Conservation (phyloP, 2,329 filamentous ascomycete genomes). For the Claviceps humidiphila region DNA sequence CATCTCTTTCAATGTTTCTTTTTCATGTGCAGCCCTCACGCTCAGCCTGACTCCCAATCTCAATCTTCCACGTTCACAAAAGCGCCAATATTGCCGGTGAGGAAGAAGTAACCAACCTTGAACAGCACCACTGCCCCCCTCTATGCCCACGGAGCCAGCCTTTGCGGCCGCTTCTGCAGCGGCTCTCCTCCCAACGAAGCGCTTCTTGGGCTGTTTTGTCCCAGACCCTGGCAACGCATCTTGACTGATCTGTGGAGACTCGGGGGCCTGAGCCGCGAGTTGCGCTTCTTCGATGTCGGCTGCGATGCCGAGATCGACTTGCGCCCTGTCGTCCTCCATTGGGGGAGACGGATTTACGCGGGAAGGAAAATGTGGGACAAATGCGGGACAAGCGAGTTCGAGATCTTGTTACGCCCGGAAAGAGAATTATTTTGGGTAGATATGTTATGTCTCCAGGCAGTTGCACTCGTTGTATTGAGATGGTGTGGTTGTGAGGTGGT, state of each 20-base stretch:
- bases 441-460: neutral
- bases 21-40: neutral
- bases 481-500: constrained; percentile 1
- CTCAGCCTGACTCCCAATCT: neutral
- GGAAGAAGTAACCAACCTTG: constrained; percentile 34
- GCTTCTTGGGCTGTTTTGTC: constrained; percentile 68
- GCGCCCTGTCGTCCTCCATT: constrained; percentile 67
- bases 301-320: constrained; percentile 57
- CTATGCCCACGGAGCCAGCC: constrained; percentile 17
- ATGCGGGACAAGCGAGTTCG: neutral
- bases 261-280: constrained; percentile 17
- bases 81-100: neutral
- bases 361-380: neutral
- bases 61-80: neutral
- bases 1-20: neutral
- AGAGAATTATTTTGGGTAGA: neutral
- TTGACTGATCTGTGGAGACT: constrained; percentile 2
- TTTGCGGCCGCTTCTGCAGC: constrained; percentile 48
- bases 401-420: neutral
- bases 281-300: constrained; percentile 46
- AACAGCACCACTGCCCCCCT: constrained; percentile 19
- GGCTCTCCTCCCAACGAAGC: constrained; percentile 75
- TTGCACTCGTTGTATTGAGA: neutral
- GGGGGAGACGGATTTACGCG: neutral
- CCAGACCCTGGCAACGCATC: constrained; percentile 9